Base-by-base conservation (phyloP, 225 moss, liverwort and hornwort genomes). In the Straminergon stramineum region DNA sequence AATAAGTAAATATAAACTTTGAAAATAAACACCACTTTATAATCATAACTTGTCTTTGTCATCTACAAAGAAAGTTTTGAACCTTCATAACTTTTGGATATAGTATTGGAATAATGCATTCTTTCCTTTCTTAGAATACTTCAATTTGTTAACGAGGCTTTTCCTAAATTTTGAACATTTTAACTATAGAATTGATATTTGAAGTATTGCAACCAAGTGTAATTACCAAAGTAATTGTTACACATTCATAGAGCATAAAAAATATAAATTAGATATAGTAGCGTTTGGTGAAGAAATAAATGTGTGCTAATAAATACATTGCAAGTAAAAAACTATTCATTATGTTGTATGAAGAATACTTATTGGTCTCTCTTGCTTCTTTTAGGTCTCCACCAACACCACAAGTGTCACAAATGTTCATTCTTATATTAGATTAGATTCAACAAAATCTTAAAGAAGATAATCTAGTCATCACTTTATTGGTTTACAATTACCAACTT, bases 211-310 rank as follows among this genome's bases (percentile, higher is more conserved):
- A 52, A 51, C 8, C 2, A 56, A 6, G 2, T 32, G 21, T 34
- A 12, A 43, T 23, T 31, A 43, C 1, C 2, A 1, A 58, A 64
- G 9, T 7, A 5, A 10, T 63, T 19, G 18, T 26, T 11, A 4
- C 17, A 20, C 18, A 68, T 34, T 11, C 1, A 34, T 58, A 5
- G 18, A 27, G 12, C 11, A 41, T 7, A 57, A 7, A 57, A 51
- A 73, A 60, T 51, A 61, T 71, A 27, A 81, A 9, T 27, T 92
- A 92, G 20, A 89, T 86, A 34, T 92, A 92, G 12, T 90, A 92
- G 20, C 90, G 66, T 75, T 90, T 92, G 75, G 45, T 71, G 3
- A 90, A 90, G 39, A 90, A 92, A 84, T 89, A 92, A 53, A 92
- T 83, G 7, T 90, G 90, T 37, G 65, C 86, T 79, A 92, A 17